Conservation (phyloP, 371 early-diverging fungal genomes). For the Cladochytrium tenue region DNA sequence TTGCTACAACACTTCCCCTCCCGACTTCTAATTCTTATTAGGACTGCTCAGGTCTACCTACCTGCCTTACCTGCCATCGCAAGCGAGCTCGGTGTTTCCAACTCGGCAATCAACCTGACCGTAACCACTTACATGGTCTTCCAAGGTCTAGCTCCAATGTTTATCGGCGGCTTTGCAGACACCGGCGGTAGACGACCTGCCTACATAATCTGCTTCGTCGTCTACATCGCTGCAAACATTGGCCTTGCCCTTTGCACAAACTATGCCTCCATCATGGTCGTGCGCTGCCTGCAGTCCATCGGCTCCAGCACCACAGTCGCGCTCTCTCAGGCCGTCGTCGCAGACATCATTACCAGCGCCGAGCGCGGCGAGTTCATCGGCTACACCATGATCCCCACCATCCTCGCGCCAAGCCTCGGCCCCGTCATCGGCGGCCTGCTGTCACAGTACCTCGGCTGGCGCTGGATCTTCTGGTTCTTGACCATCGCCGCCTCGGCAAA, state of each 20-base stretch:
- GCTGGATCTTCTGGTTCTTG: background rate
- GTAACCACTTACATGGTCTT: background rate
- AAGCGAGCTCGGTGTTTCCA: background rate
- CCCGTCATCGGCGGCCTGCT: slow-evolving; percentile 5
- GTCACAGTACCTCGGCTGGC: background rate
- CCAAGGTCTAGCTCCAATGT: background rate
- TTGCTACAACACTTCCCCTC: too few relatives aligned
- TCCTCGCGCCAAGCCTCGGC: background rate
- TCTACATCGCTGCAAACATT: background rate
- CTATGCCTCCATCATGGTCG: background rate
- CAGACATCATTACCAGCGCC: background rate
- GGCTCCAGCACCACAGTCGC: background rate
- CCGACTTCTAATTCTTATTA: too few relatives aligned
- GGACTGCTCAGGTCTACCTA: too few relatives aligned
- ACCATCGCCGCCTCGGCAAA: background rate
- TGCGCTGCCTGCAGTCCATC: background rate
- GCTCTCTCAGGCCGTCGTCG: background rate
- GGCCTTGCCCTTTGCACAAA: background rate
- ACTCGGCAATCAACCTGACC: background rate
- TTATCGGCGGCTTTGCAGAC: background rate
- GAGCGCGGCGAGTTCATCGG: slow-evolving; percentile 3
- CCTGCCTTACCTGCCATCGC: background rate
- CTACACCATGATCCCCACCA: background rate
- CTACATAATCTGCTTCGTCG: background rate
- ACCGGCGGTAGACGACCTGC: background rate